Percentiles rank a stretch among this genome's conserved stretches.
phyloP scores from a whole-genome alignment of 2,329 filamentous ascomycete species.

The Fusarium heterosporum region DNA sequence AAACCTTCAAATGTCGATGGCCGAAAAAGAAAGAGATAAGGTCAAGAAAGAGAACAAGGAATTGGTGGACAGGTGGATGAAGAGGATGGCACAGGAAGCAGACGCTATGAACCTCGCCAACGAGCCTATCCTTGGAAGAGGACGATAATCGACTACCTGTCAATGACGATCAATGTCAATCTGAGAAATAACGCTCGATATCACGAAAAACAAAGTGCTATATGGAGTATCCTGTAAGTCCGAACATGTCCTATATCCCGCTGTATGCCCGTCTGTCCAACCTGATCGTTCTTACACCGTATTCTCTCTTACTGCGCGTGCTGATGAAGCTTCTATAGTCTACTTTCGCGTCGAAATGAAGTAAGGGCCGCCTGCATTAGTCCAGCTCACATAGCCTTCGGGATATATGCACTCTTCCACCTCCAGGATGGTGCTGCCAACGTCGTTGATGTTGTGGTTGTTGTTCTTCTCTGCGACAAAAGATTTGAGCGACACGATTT shows the following conservation, averaged over 20 bases:
- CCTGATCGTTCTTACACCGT: slow-evolving; percentile 37
- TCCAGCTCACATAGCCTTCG: slow-evolving; percentile 91
- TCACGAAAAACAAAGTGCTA: slow-evolving; percentile 45
- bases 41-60: slow-evolving; percentile 87
- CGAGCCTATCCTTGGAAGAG: slow-evolving; percentile 56
- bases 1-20: slow-evolving; percentile 88
- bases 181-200: slow-evolving; percentile 12
- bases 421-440: slow-evolving; percentile 82
- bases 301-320: slow-evolving; percentile 38
- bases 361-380: slow-evolving; percentile 83
- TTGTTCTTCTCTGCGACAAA: slow-evolving; percentile 87
- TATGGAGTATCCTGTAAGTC: slow-evolving; percentile 52
- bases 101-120: slow-evolving; percentile 83
- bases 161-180: slow-evolving; percentile 5
- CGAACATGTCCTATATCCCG: slow-evolving; percentile 37
- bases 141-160: slow-evolving; percentile 36
- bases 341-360: slow-evolving; percentile 86
- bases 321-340: slow-evolving; percentile 50
- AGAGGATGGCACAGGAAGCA: slow-evolving; percentile 84
- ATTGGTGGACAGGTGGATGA: slow-evolving; percentile 92
- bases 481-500: slow-evolving; percentile 90
- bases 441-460: slow-evolving; percentile 80
- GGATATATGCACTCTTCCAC: slow-evolving; percentile 73
- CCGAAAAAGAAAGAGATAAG: slow-evolving; percentile 79
- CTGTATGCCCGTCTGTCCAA: slow-evolving; percentile 27